Percentiles rank a stretch among this genome's conserved stretches.
Conservation (phyloP, 495 filamentous ascomycete species). For the Daldinia vernicosa region DNA sequence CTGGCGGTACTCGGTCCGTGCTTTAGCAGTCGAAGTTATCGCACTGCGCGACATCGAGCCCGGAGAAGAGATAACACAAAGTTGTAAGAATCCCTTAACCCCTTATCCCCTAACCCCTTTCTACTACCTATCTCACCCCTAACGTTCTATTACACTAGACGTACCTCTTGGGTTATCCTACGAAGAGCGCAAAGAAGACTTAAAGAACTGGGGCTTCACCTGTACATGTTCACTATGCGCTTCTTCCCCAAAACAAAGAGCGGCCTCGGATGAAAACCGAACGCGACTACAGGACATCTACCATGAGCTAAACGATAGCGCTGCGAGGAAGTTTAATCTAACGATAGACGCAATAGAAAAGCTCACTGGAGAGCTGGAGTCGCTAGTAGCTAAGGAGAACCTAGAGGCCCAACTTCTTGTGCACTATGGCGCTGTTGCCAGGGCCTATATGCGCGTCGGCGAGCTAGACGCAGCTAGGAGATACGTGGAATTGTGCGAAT, state of each 20-base stretch:
- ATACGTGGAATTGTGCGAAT: conserved; percentile 42
- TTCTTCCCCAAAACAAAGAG: conserved; percentile 21
- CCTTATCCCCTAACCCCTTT: neutral
- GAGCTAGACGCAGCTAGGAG: conserved; percentile 38
- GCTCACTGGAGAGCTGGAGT: conserved; percentile 40
- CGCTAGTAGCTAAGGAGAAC: conserved; percentile 43
- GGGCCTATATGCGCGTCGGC: conserved; percentile 44
- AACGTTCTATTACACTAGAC: conserved; percentile 31
- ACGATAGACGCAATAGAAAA: conserved; percentile 16
- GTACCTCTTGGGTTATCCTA: conserved; percentile 44
- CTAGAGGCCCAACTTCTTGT: conserved; percentile 48
- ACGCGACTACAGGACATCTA: conserved; percentile 45
- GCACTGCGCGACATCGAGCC: conserved; percentile 45
- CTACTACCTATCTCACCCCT: neutral
- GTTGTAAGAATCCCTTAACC: conserved; percentile 48
- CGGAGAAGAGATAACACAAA: conserved; percentile 50
- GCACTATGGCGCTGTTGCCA: conserved; percentile 45
- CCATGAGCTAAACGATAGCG: conserved; percentile 31
- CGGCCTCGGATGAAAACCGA: conserved; percentile 41
- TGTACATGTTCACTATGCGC: conserved; percentile 48
- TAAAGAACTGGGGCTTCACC: conserved; percentile 47
- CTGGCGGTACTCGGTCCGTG: conserved; percentile 45
- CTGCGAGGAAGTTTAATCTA: conserved; percentile 14
- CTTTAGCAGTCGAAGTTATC: conserved; percentile 46
- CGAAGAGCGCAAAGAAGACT: conserved; percentile 39